These are phyloP conservation scores for Candida glaebosa DNA, from an alignment of 805 yeast species.

Conservation along the genomic window DNA sequence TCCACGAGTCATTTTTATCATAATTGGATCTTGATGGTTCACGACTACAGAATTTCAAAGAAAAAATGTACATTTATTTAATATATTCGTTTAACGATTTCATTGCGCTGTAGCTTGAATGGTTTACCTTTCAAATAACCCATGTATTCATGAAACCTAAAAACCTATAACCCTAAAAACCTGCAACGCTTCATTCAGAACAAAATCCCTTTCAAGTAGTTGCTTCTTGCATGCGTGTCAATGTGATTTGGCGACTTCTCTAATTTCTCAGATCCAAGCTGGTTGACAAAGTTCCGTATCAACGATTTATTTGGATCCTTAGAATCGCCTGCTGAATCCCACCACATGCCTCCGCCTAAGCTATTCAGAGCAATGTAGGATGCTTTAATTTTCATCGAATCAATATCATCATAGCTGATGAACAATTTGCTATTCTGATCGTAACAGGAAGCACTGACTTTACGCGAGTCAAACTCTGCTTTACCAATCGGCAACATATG, in stretches of 20 bases:
- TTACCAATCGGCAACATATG: conserved; percentile 49
- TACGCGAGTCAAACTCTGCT: conserved; percentile 44
- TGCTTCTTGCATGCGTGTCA: conserved; percentile 13
- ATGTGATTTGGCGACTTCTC: conserved; percentile 14
- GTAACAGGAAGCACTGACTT: conserved; percentile 52
- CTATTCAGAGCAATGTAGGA: conserved; percentile 44
- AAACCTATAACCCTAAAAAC: neutral
- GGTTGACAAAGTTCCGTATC: conserved; percentile 43
- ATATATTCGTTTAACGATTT: too few species aligned
- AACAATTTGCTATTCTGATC: conserved; percentile 35
- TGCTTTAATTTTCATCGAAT: conserved; percentile 56
- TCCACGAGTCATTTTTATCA: neutral
- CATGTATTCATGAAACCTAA: neutral
- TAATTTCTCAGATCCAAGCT: conserved; percentile 22
- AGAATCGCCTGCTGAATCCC: conserved; percentile 87
- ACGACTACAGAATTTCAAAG: neutral
- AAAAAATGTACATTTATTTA: too few species aligned
- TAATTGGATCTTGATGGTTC: neutral
- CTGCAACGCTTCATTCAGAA: neutral
- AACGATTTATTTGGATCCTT: conserved; percentile 31
- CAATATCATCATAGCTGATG: conserved; percentile 64
- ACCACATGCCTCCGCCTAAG: conserved; percentile 88
- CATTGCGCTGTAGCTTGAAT: too few species aligned
- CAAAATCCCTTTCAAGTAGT: conserved; percentile 10
- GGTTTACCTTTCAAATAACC: neutral